Percentiles rank a stretch among this genome's conserved stretches.
These are phyloP conservation scores for Pyracantha coccinea DNA, from an alignment of 331 rosid genomes.

Conservation along the genomic window DNA sequence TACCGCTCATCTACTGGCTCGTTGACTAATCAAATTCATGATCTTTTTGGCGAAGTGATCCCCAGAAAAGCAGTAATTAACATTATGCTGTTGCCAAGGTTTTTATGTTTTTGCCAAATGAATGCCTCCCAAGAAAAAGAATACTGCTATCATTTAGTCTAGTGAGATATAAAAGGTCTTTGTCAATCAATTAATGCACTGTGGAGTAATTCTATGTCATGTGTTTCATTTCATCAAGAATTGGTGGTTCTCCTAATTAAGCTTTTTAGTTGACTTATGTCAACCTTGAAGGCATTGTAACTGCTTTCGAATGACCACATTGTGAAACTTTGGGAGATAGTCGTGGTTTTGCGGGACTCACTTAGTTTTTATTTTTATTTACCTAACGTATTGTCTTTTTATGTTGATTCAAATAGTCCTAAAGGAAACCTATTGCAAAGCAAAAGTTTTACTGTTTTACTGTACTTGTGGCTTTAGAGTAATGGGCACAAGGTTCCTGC, in stretches of 20 bases:
- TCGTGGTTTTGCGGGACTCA: neutral
- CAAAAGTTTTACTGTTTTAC: neutral
- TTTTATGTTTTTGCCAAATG: neutral
- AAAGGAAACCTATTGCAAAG: neutral
- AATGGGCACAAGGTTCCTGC: constrained; percentile 24
- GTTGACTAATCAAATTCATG: neutral
- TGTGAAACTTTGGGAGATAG: neutral
- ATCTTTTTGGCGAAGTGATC: neutral
- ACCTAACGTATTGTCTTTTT: neutral
- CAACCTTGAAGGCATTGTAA: neutral
- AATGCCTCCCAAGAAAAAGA: neutral
- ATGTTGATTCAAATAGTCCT: neutral
- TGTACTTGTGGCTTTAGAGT: constrained; percentile 44
- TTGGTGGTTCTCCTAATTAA: neutral
- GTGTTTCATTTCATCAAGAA: neutral
- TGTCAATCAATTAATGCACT: neutral
- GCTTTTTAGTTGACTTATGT: neutral
- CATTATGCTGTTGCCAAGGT: neutral
- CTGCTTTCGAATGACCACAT: neutral
- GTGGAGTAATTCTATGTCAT: neutral
- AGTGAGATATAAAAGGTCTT: neutral
- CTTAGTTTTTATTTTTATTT: neutral
- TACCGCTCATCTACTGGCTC: neutral
- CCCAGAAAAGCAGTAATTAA: neutral
- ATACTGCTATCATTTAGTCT: neutral